A percentile compares a stretch with the other conserved stretches of the same genome.
These are phyloP conservation scores for Scheffersomyces lignicola DNA, from an alignment of 1,139 yeast genomes.

Conservation along the genomic window DNA sequence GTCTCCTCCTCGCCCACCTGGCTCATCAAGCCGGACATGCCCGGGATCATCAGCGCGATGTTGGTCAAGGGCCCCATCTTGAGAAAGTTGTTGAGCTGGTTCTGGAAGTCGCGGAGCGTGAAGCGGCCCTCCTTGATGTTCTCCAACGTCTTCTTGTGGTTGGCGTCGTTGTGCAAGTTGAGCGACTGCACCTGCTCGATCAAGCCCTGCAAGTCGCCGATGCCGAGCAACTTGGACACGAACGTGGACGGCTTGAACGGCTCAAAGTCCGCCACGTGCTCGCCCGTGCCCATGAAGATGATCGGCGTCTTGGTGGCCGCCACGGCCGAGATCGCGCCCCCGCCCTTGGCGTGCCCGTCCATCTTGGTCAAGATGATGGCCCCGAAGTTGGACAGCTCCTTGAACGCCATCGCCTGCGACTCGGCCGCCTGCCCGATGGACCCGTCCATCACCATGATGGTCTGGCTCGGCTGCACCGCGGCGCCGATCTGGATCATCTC, in stretches of 20 bases:
- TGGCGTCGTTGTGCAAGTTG: constrained; percentile 67
- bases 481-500: constrained; percentile 94
- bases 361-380: constrained; percentile 92
- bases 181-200: constrained; percentile 92
- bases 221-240: constrained; percentile 85
- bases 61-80: constrained; percentile 96
- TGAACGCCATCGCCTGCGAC: constrained; percentile 90
- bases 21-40: constrained; percentile 80
- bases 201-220: constrained; percentile 92
- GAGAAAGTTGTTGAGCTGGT: constrained; percentile 92
- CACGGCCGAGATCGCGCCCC: constrained; percentile 98
- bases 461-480: constrained; percentile 86
- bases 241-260: constrained; percentile 88
- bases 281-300: constrained; percentile 97
- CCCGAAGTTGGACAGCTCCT: constrained; percentile 90
- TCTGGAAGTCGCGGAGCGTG: constrained; percentile 87
- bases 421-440: constrained; percentile 99
- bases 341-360: constrained; percentile 99
- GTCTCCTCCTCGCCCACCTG: constrained; percentile 93
- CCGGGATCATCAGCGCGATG: constrained; percentile 95
- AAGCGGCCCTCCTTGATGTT: constrained; percentile 94
- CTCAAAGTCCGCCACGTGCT: constrained; percentile 91
- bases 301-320: constrained; percentile 98
- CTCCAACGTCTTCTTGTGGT: constrained; percentile 86
- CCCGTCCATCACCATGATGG: constrained; percentile 97